Base-by-base conservation (phyloP, 2,329 filamentous ascomycete species). In the Alternaria dauci region DNA sequence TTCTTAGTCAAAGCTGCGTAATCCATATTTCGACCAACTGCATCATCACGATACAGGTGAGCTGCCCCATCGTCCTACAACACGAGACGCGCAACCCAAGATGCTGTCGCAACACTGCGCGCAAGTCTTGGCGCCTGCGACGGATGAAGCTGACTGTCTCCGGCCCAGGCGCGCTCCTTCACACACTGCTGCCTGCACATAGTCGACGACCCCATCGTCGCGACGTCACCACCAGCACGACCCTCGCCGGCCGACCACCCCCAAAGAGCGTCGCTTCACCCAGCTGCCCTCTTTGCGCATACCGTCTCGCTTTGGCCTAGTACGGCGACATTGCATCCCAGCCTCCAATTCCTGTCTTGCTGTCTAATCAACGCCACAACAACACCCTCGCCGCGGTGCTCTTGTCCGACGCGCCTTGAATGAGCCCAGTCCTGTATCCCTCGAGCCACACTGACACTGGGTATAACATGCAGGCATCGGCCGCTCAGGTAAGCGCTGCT, bases 401-500 rank as follows among this genome's bases (percentile, higher is more conserved):
- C 48, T 42, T 57, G 41, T 52, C 50, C 54, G 47, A 42, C 41
- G 43, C 55, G 36, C 38, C 41, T 55, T 68, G 67, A 66, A 68
- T 71, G 70, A 69, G 65, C 66, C 70, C 63, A 48, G 71, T 67
- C 39, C 68, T 77, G 62, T 76, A 75, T 65, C 75, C 74, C 44
- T 71, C 65, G 53, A 75, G 76, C 66, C 73, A 70, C 65, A 73
- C 71, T 56, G 73, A 72, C 57, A 68, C 63, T 63, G 62, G 59
- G 39, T 71, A 70, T 57, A 71, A 59, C 62, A 80, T 79, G 77
- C 76, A 79, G 67, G 74, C 77, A 66, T 71, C 76, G 61, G 68
- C 80, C 78, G 80, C 82, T 80, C 85, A 86, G 82, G 85, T 87
- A 86, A 84, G 84, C 81, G 74, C 65, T 63, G 69, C 68, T 70